Evolutionary conservation across 108 stramenopile species (phyloP).

Genomic region (Epithemia pelagica): DNA sequence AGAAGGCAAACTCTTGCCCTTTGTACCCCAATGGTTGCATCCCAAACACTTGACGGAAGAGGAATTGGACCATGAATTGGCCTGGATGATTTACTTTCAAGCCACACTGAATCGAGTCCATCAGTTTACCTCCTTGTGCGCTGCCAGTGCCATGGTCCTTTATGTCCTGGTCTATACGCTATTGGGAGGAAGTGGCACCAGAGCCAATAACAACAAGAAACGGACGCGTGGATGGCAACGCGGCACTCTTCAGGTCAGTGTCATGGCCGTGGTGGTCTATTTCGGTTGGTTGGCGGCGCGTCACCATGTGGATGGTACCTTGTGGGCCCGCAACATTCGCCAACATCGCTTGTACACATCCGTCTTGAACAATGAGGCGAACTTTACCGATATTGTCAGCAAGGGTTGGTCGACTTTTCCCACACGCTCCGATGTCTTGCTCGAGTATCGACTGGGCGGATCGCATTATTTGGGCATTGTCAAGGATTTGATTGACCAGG

Average conservation of each 20-base stretch:
- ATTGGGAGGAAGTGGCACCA: background rate
- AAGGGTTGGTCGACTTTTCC: constrained; percentile 9
- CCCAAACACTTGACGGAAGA: too few relatives aligned
- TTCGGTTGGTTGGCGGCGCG: background rate
- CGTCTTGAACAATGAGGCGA: background rate
- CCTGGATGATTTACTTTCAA: too few relatives aligned
- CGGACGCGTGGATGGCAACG: too few relatives aligned
- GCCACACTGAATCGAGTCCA: too few relatives aligned
- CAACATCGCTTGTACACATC: constrained; percentile 4
- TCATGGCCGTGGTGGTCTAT: constrained; percentile 5
- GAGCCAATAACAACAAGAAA: background rate
- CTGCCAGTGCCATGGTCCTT: background rate
- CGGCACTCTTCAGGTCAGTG: background rate
- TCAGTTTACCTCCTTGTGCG: constrained; percentile 3
- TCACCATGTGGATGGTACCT: constrained; percentile 12
- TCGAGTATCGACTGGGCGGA: constrained; percentile 19
- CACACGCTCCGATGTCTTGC: constrained; percentile 23
- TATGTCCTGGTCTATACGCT: constrained; percentile 1
- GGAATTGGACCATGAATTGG: too few relatives aligned
- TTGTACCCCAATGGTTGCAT: too few relatives aligned
- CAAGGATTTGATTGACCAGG: constrained; percentile 20
- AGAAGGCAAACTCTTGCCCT: too few relatives aligned
- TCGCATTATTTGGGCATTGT: constrained; percentile 8
- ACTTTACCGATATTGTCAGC: background rate
- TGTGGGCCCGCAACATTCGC: constrained; percentile 21